A percentile compares a stretch with the other conserved stretches of the same genome.
Conservation (phyloP, 352 stramenopile genomes). For the Globisporangium abappressorium region DNA sequence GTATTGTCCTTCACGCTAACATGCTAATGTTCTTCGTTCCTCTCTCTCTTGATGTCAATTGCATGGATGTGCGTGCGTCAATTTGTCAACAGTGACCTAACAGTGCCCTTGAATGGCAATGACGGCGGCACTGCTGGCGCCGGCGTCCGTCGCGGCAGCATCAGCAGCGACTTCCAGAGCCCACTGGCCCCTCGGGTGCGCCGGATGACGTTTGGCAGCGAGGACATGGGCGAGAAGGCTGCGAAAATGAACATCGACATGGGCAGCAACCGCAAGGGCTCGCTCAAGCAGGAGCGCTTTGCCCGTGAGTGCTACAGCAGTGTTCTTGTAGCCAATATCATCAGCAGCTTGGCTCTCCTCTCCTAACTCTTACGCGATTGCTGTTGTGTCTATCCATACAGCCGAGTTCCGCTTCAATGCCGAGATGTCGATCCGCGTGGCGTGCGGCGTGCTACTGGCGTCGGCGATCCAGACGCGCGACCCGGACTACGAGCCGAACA, state of each 20-base stretch:
- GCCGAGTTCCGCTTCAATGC: constrained; percentile 67
- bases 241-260: constrained; percentile 71
- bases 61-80: background rate
- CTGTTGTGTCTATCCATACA: constrained; percentile 13
- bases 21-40: background rate
- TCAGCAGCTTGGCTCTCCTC: background rate
- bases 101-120: constrained; percentile 29
- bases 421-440: constrained; percentile 66
- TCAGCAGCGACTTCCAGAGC: constrained; percentile 19
- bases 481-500: constrained; percentile 36
- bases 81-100: constrained; percentile 24
- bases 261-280: constrained; percentile 46
- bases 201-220: constrained; percentile 48
- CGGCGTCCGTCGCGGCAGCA: constrained; percentile 10
- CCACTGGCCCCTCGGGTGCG: constrained; percentile 34
- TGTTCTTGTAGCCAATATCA: background rate
- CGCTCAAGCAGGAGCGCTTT: constrained; percentile 45
- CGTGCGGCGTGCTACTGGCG: constrained; percentile 61
- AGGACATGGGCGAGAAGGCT: constrained; percentile 58
- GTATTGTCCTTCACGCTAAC: background rate
- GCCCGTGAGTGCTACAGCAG: constrained; percentile 34
- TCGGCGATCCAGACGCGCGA: constrained; percentile 68
- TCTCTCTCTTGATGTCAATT: background rate
- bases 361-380: constrained; percentile 10
- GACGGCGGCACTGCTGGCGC: constrained; percentile 3